Percentiles rank a stretch among this genome's conserved stretches.
phyloP scores from a whole-genome alignment of 1,284 basidiomycete species.

The Volvariella volvacea region DNA sequence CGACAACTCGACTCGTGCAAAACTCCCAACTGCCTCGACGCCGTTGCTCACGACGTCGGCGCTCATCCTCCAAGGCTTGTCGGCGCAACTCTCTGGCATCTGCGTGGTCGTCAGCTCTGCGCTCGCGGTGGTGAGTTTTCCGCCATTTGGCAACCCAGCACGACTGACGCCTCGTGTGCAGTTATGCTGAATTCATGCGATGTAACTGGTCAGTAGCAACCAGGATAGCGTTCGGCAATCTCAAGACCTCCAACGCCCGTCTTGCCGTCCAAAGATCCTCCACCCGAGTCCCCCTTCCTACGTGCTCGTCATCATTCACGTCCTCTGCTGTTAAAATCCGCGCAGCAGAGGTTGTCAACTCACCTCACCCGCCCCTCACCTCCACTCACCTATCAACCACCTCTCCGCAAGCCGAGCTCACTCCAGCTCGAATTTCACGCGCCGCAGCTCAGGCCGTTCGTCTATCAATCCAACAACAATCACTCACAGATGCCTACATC shows the following conservation, averaged over 20 bases:
- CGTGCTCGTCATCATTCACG: background rate
- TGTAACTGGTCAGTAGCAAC: constrained; percentile 40
- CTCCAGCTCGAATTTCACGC: constrained; percentile 39
- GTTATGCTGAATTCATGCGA: constrained; percentile 51
- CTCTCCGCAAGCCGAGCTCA: constrained; percentile 12
- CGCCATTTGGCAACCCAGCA: background rate
- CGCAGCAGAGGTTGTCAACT: background rate
- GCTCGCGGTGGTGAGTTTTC: constrained; percentile 11
- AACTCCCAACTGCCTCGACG: background rate
- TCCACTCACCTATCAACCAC: background rate
- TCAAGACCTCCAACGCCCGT: background rate
- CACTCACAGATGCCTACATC: constrained; percentile 42
- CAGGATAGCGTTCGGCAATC: constrained; percentile 21
- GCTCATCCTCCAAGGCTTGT: background rate
- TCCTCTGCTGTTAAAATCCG: background rate
- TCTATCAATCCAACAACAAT: constrained; percentile 34
- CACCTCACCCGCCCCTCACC: background rate
- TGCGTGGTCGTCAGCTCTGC: no score
- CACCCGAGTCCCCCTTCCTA: background rate
- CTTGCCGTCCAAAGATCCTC: background rate
- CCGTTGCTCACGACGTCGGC: background rate
- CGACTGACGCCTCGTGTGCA: constrained; percentile 6
- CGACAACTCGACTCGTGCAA: background rate
- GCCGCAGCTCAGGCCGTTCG: constrained; percentile 49
- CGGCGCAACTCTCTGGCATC: no score